Evolutionary conservation across 371 early-diverging fungal species (phyloP).

Genomic region (Lichtheimia hyalospora): DNA sequence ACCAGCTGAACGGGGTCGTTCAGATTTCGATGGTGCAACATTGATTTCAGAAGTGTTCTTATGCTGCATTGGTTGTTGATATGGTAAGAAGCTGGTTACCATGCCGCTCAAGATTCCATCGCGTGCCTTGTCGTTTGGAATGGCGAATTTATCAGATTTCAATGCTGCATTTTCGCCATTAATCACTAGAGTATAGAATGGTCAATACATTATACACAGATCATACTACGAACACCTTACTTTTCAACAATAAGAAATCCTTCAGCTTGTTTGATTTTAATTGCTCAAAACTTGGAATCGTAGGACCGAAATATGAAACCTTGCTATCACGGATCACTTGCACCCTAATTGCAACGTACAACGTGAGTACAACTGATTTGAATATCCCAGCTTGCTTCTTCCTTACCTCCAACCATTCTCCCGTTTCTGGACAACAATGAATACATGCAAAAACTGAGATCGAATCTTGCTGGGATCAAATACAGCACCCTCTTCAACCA

Average conservation of each 20-base stretch:
- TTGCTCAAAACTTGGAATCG: background rate
- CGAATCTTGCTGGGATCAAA: conserved; percentile 67
- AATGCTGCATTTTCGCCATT: conserved; percentile 79
- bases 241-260: conserved; percentile 4
- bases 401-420: conserved; percentile 37
- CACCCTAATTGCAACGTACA: background rate
- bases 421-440: conserved; percentile 60
- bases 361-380: background rate
- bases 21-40: background rate
- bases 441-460: conserved; percentile 75
- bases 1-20: background rate
- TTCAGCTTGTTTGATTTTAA: background rate
- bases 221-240: background rate
- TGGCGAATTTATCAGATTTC: conserved; percentile 62
- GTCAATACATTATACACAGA: background rate
- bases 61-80: no score
- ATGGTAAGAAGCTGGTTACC: background rate
- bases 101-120: conserved; percentile 32
- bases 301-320: background rate
- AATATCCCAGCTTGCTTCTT: background rate
- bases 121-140: conserved; percentile 56
- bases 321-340: conserved; percentile 1
- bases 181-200: conserved; percentile 47
- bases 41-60: background rate
- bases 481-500: conserved; percentile 52